phyloP scores from a whole-genome alignment of 2,329 filamentous ascomycete species.

The Penicillium sp. region DNA sequence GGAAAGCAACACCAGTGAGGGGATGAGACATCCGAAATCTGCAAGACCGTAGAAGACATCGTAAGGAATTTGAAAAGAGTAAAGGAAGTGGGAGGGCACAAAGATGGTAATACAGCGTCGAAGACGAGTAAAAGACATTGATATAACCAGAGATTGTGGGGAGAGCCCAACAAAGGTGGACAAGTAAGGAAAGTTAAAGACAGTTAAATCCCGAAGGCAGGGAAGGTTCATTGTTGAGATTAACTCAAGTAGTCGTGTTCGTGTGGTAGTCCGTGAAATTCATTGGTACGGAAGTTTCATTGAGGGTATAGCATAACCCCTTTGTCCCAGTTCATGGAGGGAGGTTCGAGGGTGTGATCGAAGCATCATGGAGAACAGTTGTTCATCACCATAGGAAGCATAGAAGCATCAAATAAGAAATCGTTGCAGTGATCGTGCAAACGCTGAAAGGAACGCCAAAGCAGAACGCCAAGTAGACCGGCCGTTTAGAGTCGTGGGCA shows the following conservation, averaged over 20 bases:
- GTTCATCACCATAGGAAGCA: conserved; percentile 14
- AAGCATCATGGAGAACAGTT: conserved; percentile 5
- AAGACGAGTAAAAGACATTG: not conserved
- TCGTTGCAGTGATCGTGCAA: conserved; percentile 15
- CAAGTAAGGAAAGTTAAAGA: conserved; percentile 3
- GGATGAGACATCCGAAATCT: not conserved
- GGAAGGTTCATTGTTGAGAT: not conserved
- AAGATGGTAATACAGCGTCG: conserved; percentile 5
- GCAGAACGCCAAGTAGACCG: conserved; percentile 14
- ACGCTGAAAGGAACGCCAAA: conserved; percentile 6
- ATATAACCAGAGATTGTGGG: not conserved
- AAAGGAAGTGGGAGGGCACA: too few relatives aligned
- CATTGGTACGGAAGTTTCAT: conserved; percentile 2
- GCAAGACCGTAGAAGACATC: not conserved
- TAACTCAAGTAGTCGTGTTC: not conserved
- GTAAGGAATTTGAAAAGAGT: too few relatives aligned
- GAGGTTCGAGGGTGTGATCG: not conserved
- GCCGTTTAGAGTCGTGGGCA: conserved; percentile 3
- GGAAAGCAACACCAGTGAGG: not conserved
- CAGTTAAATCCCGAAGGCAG: not conserved
- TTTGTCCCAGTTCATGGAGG: not conserved
- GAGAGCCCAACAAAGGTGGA: not conserved
- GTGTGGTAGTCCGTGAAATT: conserved; percentile 1
- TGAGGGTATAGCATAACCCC: not conserved
- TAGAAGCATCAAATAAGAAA: conserved; percentile 9